These are phyloP conservation scores for Nicotiana obtusifolia DNA, from an alignment of 257 asterid genomes.

Conservation along the genomic window DNA sequence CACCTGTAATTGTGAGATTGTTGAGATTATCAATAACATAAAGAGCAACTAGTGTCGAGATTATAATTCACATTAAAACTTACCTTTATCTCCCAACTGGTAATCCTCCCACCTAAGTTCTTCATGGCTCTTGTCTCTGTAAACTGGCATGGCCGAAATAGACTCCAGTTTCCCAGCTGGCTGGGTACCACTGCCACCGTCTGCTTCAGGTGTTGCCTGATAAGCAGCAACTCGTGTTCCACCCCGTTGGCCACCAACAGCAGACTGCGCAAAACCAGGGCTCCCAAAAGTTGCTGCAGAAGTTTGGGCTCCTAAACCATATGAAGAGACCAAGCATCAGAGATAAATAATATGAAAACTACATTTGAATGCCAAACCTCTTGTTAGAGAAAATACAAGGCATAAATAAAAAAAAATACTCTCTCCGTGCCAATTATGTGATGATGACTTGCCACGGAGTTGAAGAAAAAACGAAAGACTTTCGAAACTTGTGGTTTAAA, in stretches of 20 bases:
- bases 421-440: neutral
- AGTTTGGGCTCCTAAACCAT: conserved; percentile 62
- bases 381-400: neutral
- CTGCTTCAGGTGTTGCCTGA: conserved; percentile 37
- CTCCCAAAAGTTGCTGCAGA: conserved; percentile 56
- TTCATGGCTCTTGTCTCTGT: conserved; percentile 47
- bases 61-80: neutral
- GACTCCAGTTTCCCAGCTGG: conserved; percentile 39
- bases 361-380: neutral
- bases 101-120: conserved; percentile 55
- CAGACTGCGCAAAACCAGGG: conserved; percentile 63
- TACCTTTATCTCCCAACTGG: conserved; percentile 48
- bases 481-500: neutral
- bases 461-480: neutral
- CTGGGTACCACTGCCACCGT: conserved; percentile 33
- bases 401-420: neutral
- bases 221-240: conserved; percentile 39
- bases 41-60: neutral
- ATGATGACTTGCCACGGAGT: neutral
- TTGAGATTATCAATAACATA: conserved; percentile 14
- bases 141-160: conserved; percentile 43
- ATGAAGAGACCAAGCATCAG: conserved; percentile 11
- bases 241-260: conserved; percentile 67
- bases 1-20: conserved; percentile 48
- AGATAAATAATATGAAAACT: conserved; percentile 3